Evolutionary conservation across 202 grass and related monocot genomes (phyloP).

Genomic region (Saccharum hybrid): DNA sequence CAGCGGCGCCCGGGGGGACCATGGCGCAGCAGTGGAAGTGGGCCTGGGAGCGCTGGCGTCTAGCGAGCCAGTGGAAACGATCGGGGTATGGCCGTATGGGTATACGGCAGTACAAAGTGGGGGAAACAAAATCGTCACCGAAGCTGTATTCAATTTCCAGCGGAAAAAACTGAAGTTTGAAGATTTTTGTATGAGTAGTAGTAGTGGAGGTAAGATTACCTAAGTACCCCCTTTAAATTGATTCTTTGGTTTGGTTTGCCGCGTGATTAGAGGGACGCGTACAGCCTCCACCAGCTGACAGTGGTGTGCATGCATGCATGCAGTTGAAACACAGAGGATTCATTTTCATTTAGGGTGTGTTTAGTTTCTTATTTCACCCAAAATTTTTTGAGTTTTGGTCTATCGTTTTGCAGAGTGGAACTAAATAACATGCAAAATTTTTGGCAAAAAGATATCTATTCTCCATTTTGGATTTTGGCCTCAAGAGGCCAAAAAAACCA

Average conservation of each 20-base stretch:
- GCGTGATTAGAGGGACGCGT: no score
- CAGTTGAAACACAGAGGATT: background rate
- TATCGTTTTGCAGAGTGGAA: no score
- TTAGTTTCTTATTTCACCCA: no score
- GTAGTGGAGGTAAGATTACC: background rate
- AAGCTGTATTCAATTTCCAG: background rate
- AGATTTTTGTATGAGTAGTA: background rate
- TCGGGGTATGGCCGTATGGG: no score
- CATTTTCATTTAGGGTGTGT: no score
- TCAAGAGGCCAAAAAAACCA: no score
- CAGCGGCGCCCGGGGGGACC: background rate
- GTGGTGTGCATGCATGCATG: background rate
- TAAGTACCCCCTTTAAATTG: background rate
- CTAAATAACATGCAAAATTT: no score
- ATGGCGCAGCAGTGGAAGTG: conserved; percentile 4
- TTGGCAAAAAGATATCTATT: no score
- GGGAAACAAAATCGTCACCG: background rate
- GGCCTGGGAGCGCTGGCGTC: background rate
- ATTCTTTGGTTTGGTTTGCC: background rate
- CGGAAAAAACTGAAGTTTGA: background rate
- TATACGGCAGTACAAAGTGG: background rate
- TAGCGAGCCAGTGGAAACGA: conserved; percentile 1
- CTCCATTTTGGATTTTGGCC: no score
- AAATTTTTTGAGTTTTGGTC: no score
- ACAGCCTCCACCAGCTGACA: no score